A percentile compares a stretch with the other conserved stretches of the same genome.
Conservation (phyloP, 352 stramenopile genomes). For the Phytophthora sp. region DNA sequence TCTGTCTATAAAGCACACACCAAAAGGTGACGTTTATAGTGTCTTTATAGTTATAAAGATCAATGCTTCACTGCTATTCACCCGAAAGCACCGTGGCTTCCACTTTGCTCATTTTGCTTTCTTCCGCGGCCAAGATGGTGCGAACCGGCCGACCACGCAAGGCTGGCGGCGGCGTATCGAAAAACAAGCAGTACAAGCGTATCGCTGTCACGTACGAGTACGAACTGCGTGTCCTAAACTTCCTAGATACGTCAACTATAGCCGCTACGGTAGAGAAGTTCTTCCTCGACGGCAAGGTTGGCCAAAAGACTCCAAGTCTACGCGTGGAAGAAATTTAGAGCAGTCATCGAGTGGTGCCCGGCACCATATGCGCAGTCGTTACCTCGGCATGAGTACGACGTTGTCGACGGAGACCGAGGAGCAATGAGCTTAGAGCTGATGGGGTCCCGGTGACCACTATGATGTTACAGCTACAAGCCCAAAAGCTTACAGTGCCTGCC, state of each 20-base stretch:
- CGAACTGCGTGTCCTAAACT: slow-evolving; percentile 17
- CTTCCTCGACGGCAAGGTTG: background rate
- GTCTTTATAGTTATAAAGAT: too few species aligned
- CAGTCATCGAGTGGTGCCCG: slow-evolving; percentile 9
- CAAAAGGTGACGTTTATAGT: too few species aligned
- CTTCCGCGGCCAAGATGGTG: too few species aligned
- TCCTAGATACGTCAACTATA: slow-evolving; percentile 10
- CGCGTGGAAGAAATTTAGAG: slow-evolving; percentile 5
- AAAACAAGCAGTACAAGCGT: too few species aligned
- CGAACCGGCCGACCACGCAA: too few species aligned
- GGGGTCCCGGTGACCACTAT: slow-evolving; percentile 3
- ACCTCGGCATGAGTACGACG: too few species aligned
- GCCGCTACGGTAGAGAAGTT: background rate
- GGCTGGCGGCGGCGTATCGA: too few species aligned
- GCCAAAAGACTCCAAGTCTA: slow-evolving; percentile 10
- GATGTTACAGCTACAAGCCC: slow-evolving; percentile 18
- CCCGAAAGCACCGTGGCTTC: too few species aligned
- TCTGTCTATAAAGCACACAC: too few species aligned
- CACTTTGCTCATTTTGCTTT: too few species aligned
- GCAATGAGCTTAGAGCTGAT: slow-evolving; percentile 10
- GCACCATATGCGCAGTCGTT: slow-evolving; percentile 1
- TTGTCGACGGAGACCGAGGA: slow-evolving; percentile 2
- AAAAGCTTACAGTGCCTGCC: slow-evolving; percentile 7
- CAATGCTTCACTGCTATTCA: too few species aligned
- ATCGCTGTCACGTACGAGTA: too few species aligned